Percentiles rank a stretch among this genome's conserved stretches.
These are phyloP conservation scores for Suillus tomentosus DNA, from an alignment of 768 basidiomycete genomes.

Conservation along the genomic window DNA sequence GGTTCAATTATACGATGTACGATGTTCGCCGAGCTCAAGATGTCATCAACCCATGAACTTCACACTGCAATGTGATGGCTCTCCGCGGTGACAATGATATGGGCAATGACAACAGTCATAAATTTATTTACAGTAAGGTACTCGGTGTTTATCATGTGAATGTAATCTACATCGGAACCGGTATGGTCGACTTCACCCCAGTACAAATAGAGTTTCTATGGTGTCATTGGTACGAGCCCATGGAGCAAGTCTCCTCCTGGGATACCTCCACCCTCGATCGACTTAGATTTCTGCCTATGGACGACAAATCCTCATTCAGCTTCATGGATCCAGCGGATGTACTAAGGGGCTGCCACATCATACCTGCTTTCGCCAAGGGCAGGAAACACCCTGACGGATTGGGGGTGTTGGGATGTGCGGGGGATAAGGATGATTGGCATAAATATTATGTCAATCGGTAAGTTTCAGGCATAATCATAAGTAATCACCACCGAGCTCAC, in stretches of 20 bases:
- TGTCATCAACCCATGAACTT: too few species aligned
- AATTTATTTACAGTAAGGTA: too few species aligned
- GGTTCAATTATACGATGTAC: too few species aligned
- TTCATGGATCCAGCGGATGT: slow-evolving; percentile 11
- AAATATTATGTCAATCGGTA: slow-evolving; percentile 4
- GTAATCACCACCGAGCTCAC: neutral
- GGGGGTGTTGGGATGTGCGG: neutral
- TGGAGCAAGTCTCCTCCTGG: slow-evolving; percentile 2
- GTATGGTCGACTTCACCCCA: slow-evolving; percentile 3
- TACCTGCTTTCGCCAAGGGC: slow-evolving; percentile 9
- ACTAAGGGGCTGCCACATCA: slow-evolving; percentile 10
- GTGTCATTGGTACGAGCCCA: slow-evolving; percentile 6
- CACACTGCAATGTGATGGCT: too few species aligned
- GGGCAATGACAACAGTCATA: too few species aligned
- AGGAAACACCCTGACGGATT: slow-evolving; percentile 4
- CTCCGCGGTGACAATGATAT: too few species aligned
- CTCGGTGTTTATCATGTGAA: too few species aligned
- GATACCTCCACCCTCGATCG: neutral
- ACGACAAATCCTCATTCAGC: slow-evolving; percentile 1
- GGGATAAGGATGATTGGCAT: neutral
- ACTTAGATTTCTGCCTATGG: slow-evolving; percentile 8
- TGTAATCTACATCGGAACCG: neutral
- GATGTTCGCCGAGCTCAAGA: too few species aligned
- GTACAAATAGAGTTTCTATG: slow-evolving; percentile 8
- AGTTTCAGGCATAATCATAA: neutral